These are phyloP conservation scores for Colletotrichum zoysiae DNA, from an alignment of 2,329 filamentous ascomycete species.

Conservation along the genomic window DNA sequence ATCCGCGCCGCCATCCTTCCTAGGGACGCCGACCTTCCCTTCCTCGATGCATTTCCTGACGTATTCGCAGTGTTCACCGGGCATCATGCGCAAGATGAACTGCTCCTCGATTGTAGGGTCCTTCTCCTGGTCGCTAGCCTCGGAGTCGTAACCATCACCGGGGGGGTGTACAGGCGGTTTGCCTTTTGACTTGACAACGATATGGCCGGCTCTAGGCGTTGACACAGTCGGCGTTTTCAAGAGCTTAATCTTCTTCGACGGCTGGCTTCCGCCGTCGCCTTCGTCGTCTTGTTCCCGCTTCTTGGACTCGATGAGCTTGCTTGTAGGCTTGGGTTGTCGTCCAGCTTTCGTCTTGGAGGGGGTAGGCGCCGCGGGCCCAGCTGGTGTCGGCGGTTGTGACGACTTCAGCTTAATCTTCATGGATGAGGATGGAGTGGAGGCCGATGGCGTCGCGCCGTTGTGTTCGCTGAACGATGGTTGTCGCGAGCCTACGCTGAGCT, in stretches of 20 bases:
- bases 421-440: slow-evolving; percentile 41
- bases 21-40: slow-evolving; percentile 78
- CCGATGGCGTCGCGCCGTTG: slow-evolving; percentile 41
- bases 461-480: slow-evolving; percentile 42
- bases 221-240: slow-evolving; percentile 51
- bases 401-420: slow-evolving; percentile 57
- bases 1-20: slow-evolving; percentile 77
- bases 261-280: slow-evolving; percentile 55
- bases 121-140: slow-evolving; percentile 88
- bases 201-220: slow-evolving; percentile 49
- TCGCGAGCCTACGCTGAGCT: slow-evolving; percentile 44
- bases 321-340: slow-evolving; percentile 69
- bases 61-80: slow-evolving; percentile 88
- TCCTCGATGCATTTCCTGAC: slow-evolving; percentile 81
- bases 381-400: slow-evolving; percentile 56
- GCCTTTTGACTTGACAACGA: slow-evolving; percentile 73
- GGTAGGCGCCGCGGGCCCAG: slow-evolving; percentile 45
- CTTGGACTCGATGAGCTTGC: slow-evolving; percentile 69
- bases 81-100: slow-evolving; percentile 88
- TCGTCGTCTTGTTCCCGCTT: slow-evolving; percentile 72
- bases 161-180: slow-evolving; percentile 75
- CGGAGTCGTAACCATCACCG: slow-evolving; percentile 96
- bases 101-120: slow-evolving; percentile 93
- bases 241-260: slow-evolving; percentile 68
- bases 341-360: slow-evolving; percentile 70